Conservation (phyloP, 768 basidiomycete genomes). For the Epithele typhae region DNA sequence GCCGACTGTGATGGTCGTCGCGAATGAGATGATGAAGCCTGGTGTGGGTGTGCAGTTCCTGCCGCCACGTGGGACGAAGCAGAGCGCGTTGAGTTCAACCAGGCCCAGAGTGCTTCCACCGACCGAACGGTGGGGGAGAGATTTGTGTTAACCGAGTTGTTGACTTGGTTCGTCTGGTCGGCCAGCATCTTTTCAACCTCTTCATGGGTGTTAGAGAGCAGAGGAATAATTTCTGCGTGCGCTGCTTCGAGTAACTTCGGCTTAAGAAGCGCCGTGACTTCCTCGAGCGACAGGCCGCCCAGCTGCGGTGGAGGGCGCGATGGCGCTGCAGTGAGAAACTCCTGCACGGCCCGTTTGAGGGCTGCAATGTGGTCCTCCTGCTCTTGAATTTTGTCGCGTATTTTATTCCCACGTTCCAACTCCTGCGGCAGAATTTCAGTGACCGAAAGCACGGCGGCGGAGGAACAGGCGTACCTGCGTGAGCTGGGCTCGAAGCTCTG, state of each 20-base stretch:
- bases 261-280: conserved; percentile 12
- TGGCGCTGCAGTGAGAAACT: conserved; percentile 8
- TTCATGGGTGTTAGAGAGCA: conserved; percentile 11
- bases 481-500: conserved; percentile 10
- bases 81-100: conserved; percentile 16
- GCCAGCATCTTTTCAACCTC: conserved; percentile 16
- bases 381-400: conserved; percentile 4
- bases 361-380: conserved; percentile 17
- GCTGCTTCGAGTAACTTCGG: conserved; percentile 15
- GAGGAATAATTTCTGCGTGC: conserved; percentile 16
- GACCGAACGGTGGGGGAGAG: conserved; percentile 13
- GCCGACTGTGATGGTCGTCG: too few relatives aligned
- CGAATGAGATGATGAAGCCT: too few relatives aligned
- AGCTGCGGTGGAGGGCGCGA: conserved; percentile 11
- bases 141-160: conserved; percentile 13
- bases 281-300: conserved; percentile 8
- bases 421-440: conserved; percentile 15
- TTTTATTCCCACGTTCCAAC: conserved; percentile 3
- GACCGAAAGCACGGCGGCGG: too few relatives aligned
- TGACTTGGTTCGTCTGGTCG: conserved; percentile 15
- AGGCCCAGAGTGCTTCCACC: conserved; percentile 16
- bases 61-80: too few relatives aligned
- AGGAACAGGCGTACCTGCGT: conserved; percentile 16
- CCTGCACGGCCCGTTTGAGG: conserved; percentile 16
- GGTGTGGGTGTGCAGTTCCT: too few relatives aligned